Percentiles rank a stretch among this genome's conserved stretches.
These are phyloP conservation scores for Ceratobasidium sp. DNA, from an alignment of 1,284 basidiomycete genomes.

Conservation along the genomic window DNA sequence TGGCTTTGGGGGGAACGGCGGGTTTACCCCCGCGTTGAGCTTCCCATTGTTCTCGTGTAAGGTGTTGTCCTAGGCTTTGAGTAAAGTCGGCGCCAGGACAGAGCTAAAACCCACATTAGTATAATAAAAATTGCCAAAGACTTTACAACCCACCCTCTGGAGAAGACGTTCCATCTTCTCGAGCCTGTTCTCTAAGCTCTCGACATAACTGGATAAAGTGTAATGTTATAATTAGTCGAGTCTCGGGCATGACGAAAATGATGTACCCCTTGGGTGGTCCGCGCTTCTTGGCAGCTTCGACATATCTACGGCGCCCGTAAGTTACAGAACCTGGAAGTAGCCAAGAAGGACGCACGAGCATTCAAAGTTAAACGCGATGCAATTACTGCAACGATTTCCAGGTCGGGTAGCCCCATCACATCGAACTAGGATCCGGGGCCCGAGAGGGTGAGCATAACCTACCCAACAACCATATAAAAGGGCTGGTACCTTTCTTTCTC, in stretches of 20 bases:
- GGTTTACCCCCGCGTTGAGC: constrained; percentile 47
- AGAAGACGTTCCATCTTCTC: constrained; percentile 80
- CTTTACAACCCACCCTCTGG: constrained; percentile 60
- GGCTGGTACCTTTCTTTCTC: constrained; percentile 67
- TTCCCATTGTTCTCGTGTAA: constrained; percentile 82
- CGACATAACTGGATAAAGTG: constrained; percentile 69
- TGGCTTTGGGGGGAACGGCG: constrained; percentile 42
- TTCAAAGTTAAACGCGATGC: constrained; percentile 76
- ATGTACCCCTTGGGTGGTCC: constrained; percentile 86
- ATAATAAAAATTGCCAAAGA: constrained; percentile 45
- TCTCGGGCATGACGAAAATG: constrained; percentile 43
- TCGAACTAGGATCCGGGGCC: constrained; percentile 44
- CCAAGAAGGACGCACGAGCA: constrained; percentile 75
- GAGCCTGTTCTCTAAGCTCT: constrained; percentile 77
- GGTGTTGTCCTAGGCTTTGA: constrained; percentile 74
- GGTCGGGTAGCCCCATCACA: constrained; percentile 47
- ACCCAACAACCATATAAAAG: neutral
- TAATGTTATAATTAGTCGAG: constrained; percentile 32
- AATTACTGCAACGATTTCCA: constrained; percentile 79
- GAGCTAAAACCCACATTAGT: constrained; percentile 62
- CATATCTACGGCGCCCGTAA: constrained; percentile 70
- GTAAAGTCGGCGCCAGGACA: constrained; percentile 77
- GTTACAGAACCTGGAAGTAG: neutral
- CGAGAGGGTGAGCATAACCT: neutral
- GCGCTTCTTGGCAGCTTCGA: constrained; percentile 78